Base-by-base conservation (phyloP, 2,329 filamentous ascomycete genomes). In the Cladophialophora bantiana region DNA sequence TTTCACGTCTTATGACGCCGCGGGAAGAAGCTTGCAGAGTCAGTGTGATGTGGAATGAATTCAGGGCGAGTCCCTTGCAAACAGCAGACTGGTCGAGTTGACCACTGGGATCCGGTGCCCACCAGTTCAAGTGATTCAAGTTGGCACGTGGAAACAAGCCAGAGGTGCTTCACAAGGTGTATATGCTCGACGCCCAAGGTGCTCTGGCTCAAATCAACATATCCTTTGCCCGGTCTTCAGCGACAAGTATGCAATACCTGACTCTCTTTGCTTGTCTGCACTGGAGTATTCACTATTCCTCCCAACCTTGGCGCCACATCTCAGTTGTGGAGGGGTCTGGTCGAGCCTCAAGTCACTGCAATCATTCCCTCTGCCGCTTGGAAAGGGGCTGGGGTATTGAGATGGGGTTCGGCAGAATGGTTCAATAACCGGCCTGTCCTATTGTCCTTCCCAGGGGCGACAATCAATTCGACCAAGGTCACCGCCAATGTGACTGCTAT, bases 391-490 rank as follows among this genome's bases (percentile, higher is more conserved):
- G 45, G 45, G 45, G 3, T 7, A 3, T 12, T 6, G 7, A n/a
- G 7, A 15, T 20, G 18, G 18, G 52, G 52, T 55, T 26, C 34
- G 52, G 52, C 52, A 55, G 52, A 55, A 55, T 36, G 52, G 31
- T 26, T 55, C 52, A 55, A 55, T 55, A 55, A 26, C 2, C 9
- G n/a, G 18, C 4, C 31, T 55, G 26, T 35, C 12, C 31, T 55
- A 55, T 55, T 55, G 52, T 55, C 50, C 7, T 35, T 2, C 15
- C 5, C 40, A 45, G 40, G 18, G 18, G 40, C 7, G 40, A 26
- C 26, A 5, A 9, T 3, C 26, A 20, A 9, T 26, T 26, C 18
- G 26, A 20, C 45, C 45, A 50, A 50, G 18, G 18, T 50, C 45
- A 5, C 45, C 18, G 9, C 20, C 45, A n/a, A 5, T 10, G 45